phyloP scores from a whole-genome alignment of 352 stramenopile genomes.

The Pythium volutum region DNA sequence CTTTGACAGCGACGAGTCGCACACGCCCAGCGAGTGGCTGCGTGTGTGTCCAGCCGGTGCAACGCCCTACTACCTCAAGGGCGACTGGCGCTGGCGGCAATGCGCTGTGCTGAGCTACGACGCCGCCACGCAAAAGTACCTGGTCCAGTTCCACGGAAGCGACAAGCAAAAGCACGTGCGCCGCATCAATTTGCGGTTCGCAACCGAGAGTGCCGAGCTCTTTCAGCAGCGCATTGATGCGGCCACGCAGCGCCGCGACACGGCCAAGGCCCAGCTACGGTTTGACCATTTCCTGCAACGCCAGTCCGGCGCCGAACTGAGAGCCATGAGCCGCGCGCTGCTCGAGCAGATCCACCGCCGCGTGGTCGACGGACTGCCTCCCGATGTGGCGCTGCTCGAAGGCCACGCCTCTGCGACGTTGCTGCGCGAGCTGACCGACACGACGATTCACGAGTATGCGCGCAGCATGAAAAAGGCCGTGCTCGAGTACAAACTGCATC shows the following conservation, averaged over 20 bases:
- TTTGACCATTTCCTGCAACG: slow-evolving; percentile 90
- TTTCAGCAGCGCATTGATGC: slow-evolving; percentile 80
- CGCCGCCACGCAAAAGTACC: slow-evolving; percentile 56
- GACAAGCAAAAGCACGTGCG: slow-evolving; percentile 86
- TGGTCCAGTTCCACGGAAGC: slow-evolving; percentile 83
- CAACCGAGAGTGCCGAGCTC: slow-evolving; percentile 55
- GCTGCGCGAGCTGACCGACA: slow-evolving; percentile 83
- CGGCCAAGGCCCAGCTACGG: slow-evolving; percentile 83
- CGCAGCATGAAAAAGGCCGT: slow-evolving; percentile 92
- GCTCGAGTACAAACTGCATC: slow-evolving; percentile 59
- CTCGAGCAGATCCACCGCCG: slow-evolving; percentile 83
- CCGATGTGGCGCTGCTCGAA: slow-evolving; percentile 56
- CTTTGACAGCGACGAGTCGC: slow-evolving; percentile 88
- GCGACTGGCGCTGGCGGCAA: slow-evolving; percentile 80
- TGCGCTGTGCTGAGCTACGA: slow-evolving; percentile 71
- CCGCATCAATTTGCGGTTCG: slow-evolving; percentile 92
- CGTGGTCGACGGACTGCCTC: slow-evolving; percentile 77
- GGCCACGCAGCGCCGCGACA: slow-evolving; percentile 57
- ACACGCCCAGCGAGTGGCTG: slow-evolving; percentile 77
- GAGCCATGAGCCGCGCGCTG: slow-evolving; percentile 73
- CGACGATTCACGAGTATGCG: slow-evolving; percentile 88
- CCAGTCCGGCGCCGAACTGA: slow-evolving; percentile 67
- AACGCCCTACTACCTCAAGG: slow-evolving; percentile 84
- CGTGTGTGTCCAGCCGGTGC: slow-evolving; percentile 36
- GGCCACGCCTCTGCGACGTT: slow-evolving; percentile 52